Percentiles rank a stretch among this genome's conserved stretches.
Conservation (phyloP, 176 grass and related monocot species). For the Phoenix roebelenii region DNA sequence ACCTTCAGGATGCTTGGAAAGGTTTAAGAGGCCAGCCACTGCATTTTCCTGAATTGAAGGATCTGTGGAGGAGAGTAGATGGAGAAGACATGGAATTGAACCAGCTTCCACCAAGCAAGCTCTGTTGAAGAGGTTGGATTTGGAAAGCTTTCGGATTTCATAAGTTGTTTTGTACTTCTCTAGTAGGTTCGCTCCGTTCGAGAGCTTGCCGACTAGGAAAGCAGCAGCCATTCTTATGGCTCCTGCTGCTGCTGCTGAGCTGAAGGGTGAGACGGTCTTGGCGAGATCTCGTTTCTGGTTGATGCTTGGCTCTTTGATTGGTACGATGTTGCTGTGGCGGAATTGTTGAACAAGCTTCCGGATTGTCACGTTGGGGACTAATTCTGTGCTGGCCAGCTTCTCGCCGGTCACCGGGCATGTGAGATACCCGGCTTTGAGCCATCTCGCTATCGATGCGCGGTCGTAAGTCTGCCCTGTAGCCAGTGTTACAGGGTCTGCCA, state of each 20-base stretch:
- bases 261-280: constrained; percentile 38
- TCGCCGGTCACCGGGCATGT: constrained; percentile 80
- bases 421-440: constrained; percentile 53
- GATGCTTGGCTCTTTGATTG: constrained; percentile 19
- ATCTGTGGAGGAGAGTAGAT: constrained; percentile 41
- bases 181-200: constrained; percentile 10
- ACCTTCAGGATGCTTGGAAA: constrained; percentile 62
- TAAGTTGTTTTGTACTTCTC: constrained; percentile 40
- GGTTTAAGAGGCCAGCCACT: constrained; percentile 45
- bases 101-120: constrained; percentile 54
- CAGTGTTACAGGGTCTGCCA: constrained; percentile 75
- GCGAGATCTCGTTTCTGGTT: constrained; percentile 37
- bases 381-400: constrained; percentile 35
- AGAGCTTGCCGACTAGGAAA: constrained; percentile 39
- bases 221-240: constrained; percentile 29
- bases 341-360: constrained; percentile 42
- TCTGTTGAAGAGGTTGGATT: constrained; percentile 61
- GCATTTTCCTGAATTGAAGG: constrained; percentile 49
- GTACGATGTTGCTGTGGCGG: constrained; percentile 34
- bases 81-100: constrained; percentile 66
- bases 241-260: constrained; percentile 14
- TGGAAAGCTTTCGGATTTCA: constrained; percentile 70
- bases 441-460: constrained; percentile 58
- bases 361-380: constrained; percentile 59
- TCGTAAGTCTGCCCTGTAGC: constrained; percentile 88